Evolutionary conservation across 495 filamentous ascomycete genomes (phyloP), one percentile per base, ranked within the genome.

Genomic region (Echria macrotheca): DNA sequence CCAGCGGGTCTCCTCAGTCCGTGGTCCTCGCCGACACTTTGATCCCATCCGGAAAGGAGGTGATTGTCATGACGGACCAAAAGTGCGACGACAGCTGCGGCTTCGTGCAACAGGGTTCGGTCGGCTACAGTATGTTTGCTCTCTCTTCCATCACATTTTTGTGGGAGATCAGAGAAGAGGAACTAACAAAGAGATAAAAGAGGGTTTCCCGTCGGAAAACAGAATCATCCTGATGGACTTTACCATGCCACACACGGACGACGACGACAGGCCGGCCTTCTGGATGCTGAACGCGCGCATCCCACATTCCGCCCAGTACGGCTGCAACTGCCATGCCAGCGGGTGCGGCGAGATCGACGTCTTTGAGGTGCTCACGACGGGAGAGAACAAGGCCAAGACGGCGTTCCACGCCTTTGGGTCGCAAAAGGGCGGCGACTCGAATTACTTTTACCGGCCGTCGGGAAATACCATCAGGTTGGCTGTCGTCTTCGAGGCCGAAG

Each of bases 281-380:
- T 88, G 86, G 86, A 63, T 82, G 22, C 71, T 88, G 22, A 89
- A 89, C 67, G 79, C 81, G 5, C 70, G 76, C 33, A 85, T 89
- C 49, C 77, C 83, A 2, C 73, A 75, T 28, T 85, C 79, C 2
- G 64, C 73, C 0, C 84, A 89, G 55, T 89, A 88, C 63, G 63
- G 63, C 38, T 89, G 86, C 69, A 81, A 73, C 37, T 88, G 86
- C 68, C 87, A 83, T 83, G 60, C 64, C 2, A 66, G 73, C 17
- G 66, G 63, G 39, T 89, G 86, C 58, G 85, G 84, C 50, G 84
- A 89, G 68, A 75, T 84, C 38, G 85, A 89, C 59, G 63, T 87
- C 10, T 79, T 84, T 49, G 86, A 89, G 65, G 70, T 84, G 24
- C 75, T 88, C 7, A 56, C 65, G 28, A 29, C 60, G 2, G 78